These are phyloP conservation scores for Termitomyces heimii DNA, from an alignment of 768 basidiomycete species.

Conservation along the genomic window DNA sequence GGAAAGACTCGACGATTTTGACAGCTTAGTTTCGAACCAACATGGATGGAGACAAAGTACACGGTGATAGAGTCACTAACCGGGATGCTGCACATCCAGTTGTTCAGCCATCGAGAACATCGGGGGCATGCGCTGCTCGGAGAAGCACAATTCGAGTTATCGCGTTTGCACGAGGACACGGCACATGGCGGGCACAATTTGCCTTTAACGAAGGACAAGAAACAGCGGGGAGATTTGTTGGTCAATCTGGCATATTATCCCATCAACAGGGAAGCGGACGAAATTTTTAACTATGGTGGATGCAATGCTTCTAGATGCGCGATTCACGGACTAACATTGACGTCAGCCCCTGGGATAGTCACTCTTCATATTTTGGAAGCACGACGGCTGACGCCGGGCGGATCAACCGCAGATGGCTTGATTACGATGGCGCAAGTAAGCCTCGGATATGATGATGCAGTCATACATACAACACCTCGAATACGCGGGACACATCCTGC, in stretches of 20 bases:
- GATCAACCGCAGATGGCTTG: neutral
- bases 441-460: conserved; percentile 5
- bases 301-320: neutral
- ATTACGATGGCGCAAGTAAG: conserved; percentile 6
- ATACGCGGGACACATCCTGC: conserved; percentile 1
- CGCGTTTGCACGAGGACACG: conserved; percentile 4
- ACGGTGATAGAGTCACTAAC: conserved; percentile 10
- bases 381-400: neutral
- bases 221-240: conserved; percentile 10
- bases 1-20: neutral
- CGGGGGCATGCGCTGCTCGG: conserved; percentile 11
- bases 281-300: neutral
- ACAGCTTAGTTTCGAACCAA: conserved; percentile 14
- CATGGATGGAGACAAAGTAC: conserved; percentile 18
- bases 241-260: conserved; percentile 9
- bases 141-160: conserved; percentile 1
- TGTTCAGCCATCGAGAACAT: conserved; percentile 12
- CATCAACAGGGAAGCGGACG: neutral
- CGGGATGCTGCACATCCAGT: conserved; percentile 3
- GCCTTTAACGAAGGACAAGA: conserved; percentile 4
- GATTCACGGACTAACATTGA: neutral
- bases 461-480: conserved; percentile 5
- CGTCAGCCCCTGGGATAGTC: conserved; percentile 7
- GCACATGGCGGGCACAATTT: conserved; percentile 6
- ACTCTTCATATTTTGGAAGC: conserved; percentile 7